phyloP scores from a whole-genome alignment of 2,329 filamentous ascomycete species.

The Talaromyces sp. region DNA sequence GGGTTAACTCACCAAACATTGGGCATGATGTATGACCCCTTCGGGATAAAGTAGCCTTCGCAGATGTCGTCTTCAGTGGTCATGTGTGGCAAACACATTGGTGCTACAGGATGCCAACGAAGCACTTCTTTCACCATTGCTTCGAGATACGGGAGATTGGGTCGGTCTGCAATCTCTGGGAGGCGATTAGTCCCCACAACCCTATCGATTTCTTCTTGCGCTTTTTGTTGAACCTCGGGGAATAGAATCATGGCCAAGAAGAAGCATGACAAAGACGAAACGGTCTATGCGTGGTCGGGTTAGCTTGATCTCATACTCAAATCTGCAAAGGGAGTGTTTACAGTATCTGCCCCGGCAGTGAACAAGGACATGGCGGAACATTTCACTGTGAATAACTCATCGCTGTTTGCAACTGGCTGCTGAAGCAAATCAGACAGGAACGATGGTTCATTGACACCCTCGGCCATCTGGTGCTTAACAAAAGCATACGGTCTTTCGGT shows the following conservation, averaged over 20 bases:
- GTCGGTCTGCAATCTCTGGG: conserved; percentile 32
- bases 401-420: conserved; percentile 25
- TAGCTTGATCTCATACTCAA: not conserved
- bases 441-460: conserved; percentile 29
- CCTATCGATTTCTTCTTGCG: conserved; percentile 37
- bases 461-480: conserved; percentile 36
- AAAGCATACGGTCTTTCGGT: conserved; percentile 41
- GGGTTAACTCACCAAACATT: conserved; percentile 27
- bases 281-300: conserved; percentile 29
- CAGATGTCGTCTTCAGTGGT: conserved; percentile 20
- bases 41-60: conserved; percentile 23
- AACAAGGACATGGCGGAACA: conserved; percentile 43
- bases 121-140: conserved; percentile 29
- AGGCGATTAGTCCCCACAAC: conserved; percentile 28
- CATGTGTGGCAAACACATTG: conserved; percentile 23
- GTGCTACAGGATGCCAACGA: conserved; percentile 25
- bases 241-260: conserved; percentile 51
- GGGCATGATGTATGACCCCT: conserved; percentile 28
- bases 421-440: conserved; percentile 37
- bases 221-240: conserved; percentile 48
- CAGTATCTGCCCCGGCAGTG: conserved; percentile 40
- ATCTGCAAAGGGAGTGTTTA: conserved; percentile 16
- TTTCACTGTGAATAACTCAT: conserved; percentile 35
- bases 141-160: conserved; percentile 27
- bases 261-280: conserved; percentile 41